A percentile compares a stretch with the other conserved stretches of the same genome.
Conservation (phyloP, 1,284 basidiomycete genomes). For the Waitea zeae region DNA sequence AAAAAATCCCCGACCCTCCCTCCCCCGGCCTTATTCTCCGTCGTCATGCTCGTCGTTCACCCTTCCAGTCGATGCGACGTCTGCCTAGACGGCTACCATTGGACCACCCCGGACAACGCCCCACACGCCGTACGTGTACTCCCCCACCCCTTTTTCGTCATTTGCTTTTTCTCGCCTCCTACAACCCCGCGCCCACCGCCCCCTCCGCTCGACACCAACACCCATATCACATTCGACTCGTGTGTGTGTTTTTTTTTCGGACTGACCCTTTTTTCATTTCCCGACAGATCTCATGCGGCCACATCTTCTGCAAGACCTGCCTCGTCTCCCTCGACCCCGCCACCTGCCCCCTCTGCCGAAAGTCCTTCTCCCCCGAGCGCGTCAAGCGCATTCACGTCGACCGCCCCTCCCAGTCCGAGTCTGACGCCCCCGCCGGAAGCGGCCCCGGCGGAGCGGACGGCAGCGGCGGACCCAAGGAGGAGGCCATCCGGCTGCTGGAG, state of each 20-base stretch:
- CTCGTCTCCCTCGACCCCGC: conserved; percentile 27
- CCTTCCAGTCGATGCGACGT: conserved; percentile 38
- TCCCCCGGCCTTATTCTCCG: not conserved
- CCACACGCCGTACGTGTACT: conserved; percentile 41
- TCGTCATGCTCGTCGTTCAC: conserved; percentile 31
- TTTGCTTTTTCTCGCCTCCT: too few relatives aligned
- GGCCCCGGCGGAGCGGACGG: too few relatives aligned
- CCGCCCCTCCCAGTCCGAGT: conserved; percentile 9
- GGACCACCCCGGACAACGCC: conserved; percentile 19
- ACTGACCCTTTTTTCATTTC: not conserved
- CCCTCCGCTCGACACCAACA: too few relatives aligned
- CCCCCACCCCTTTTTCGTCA: too few relatives aligned
- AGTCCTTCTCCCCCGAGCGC: conserved; percentile 29
- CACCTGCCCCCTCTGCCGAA: conserved; percentile 48
- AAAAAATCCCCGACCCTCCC: not conserved
- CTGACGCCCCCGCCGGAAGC: not conserved
- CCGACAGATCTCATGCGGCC: not conserved
- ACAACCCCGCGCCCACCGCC: too few relatives aligned
- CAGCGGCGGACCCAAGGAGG: too few relatives aligned
- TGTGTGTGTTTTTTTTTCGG: not conserved
- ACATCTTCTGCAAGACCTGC: conserved; percentile 14
- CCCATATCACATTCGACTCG: too few relatives aligned
- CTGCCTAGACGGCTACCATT: conserved; percentile 32
- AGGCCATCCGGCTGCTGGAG: not conserved
- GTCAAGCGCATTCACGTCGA: conserved; percentile 46